Evolutionary conservation across 768 basidiomycete genomes (phyloP), one percentile per base, ranked within the genome.

Genomic region (Gyrodon lividus): DNA sequence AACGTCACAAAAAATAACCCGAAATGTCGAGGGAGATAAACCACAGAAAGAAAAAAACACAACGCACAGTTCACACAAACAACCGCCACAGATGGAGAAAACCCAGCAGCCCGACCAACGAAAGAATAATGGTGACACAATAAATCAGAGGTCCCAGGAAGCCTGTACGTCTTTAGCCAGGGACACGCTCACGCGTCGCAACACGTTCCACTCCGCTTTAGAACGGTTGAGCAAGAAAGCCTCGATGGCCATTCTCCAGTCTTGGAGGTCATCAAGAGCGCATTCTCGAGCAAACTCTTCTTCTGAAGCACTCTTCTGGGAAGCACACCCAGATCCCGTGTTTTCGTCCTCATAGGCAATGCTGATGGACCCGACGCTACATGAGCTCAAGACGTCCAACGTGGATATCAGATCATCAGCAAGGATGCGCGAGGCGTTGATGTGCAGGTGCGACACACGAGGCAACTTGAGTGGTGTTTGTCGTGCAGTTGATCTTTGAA

Each of bases 181-280:
- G 3, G 54, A 55, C 7, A 68, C 52, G 7, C 54, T 49, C 2
- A 68, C 34, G 6, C 50, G 56, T 1, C 54, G 33, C 14, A 68
- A 59, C 0, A 50, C 28, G 19, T 22, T 13, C 64, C 66, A 68
- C 4, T 52, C 58, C 1, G 51, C 49, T 19, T 42, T 23, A 24
- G 56, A 52, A 17, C 56, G 64, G 12, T 17, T 43, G 2, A 22
- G 22, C 37, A 69, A 20, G 12, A 66, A 68, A 1, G 41, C 19
- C 0, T 68, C 59, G 4, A 68, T 19, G 14, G 60, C 58, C 2
- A 48, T 42, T 16, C 40, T 30, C 67, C 67, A 68, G 9, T 68
- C 67, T 33, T 58, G 44, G 48, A 68, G 62, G 43, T 68, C 67
- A 19, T 70, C 67, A 13, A 70, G 54, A 0, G 67, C 67, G 22